phyloP scores from a whole-genome alignment of 176 grass and related monocot species.

The Panicum miliaceum region DNA sequence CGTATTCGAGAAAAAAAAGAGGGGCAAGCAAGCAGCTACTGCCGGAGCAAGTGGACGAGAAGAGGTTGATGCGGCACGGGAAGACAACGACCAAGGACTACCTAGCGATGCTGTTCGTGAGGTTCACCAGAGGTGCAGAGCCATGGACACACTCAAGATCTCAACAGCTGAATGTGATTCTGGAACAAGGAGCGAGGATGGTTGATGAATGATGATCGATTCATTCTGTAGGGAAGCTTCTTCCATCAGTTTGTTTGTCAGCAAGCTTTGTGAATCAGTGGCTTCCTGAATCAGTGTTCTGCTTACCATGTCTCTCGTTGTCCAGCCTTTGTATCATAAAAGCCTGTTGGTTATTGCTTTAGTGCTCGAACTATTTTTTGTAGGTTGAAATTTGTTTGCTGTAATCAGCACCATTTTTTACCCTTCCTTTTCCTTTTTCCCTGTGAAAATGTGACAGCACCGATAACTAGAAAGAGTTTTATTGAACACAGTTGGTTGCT shows the following conservation, averaged over 20 bases:
- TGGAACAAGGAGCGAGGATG: too few species aligned
- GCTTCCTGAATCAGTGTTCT: too few species aligned
- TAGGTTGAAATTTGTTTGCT: not conserved
- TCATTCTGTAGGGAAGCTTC: too few species aligned
- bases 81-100: slow-evolving; percentile 46
- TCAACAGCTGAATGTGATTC: not conserved
- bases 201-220: not conserved
- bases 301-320: not conserved
- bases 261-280: not conserved
- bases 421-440: too few species aligned
- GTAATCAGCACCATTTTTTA: not conserved
- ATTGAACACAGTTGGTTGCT: too few species aligned
- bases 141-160: slow-evolving; percentile 49
- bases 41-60: slow-evolving; percentile 40
- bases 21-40: slow-evolving; percentile 48
- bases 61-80: slow-evolving; percentile 35
- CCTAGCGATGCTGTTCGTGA: not conserved
- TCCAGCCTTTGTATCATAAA: not conserved
- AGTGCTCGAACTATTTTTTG: not conserved
- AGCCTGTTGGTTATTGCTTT: not conserved
- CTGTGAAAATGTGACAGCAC: too few species aligned
- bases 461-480: too few species aligned
- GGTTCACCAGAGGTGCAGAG: slow-evolving; percentile 20
- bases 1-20: too few species aligned
- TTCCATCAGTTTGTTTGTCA: too few species aligned